These are phyloP conservation scores for Tripidium arundinaceum DNA, from an alignment of 202 grass and related monocot species.

Conservation along the genomic window DNA sequence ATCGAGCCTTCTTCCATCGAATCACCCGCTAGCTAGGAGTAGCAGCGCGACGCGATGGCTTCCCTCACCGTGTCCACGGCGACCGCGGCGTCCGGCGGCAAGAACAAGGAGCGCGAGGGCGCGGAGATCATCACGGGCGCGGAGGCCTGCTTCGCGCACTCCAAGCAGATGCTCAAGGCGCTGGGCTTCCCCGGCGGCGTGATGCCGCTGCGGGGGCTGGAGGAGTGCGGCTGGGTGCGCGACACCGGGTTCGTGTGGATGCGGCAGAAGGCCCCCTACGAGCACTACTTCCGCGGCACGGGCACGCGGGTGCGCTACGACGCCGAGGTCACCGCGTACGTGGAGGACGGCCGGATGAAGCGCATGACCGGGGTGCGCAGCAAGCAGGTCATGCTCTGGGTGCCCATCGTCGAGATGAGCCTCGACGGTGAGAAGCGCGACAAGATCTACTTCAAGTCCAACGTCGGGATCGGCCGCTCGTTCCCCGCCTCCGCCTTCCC, in stretches of 20 bases:
- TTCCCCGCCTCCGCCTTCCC: slow-evolving; percentile 66
- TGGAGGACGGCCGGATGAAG: slow-evolving; percentile 83
- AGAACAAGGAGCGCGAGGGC: slow-evolving; percentile 35
- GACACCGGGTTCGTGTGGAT: slow-evolving; percentile 94
- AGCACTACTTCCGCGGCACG: slow-evolving; percentile 69
- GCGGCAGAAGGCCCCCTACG: slow-evolving; percentile 65
- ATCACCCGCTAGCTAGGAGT: background rate
- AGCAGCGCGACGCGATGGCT: background rate
- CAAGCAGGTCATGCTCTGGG: slow-evolving; percentile 89
- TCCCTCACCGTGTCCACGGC: slow-evolving; percentile 30
- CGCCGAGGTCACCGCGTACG: slow-evolving; percentile 72
- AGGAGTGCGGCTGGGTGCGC: slow-evolving; percentile 72
- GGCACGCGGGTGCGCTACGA: slow-evolving; percentile 63
- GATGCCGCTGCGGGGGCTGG: slow-evolving; percentile 69
- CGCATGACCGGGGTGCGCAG: slow-evolving; percentile 73
- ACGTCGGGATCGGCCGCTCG: slow-evolving; percentile 61
- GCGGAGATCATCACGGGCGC: slow-evolving; percentile 62
- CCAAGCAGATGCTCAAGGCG: slow-evolving; percentile 51
- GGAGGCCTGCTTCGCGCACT: slow-evolving; percentile 66
- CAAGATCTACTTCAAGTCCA: slow-evolving; percentile 80
- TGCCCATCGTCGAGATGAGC: slow-evolving; percentile 88
- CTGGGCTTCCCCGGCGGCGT: slow-evolving; percentile 68
- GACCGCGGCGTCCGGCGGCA: background rate
- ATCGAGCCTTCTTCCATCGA: background rate
- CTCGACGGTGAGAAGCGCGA: slow-evolving; percentile 43